Conservation (phyloP, 495 filamentous ascomycete genomes). For the Collariella sp. region DNA sequence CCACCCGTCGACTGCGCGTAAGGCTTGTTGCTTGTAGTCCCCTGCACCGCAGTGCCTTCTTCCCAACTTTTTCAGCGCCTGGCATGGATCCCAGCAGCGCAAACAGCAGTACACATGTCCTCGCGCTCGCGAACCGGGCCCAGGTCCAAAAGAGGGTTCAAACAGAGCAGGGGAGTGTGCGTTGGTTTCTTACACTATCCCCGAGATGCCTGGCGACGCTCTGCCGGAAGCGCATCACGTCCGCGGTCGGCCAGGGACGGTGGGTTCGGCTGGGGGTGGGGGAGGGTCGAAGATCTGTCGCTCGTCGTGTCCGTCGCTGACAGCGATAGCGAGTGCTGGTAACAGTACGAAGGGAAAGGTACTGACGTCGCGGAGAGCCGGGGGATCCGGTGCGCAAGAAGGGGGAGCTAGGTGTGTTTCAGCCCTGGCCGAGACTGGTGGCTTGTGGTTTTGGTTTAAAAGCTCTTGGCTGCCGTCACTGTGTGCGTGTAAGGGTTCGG, state of each 20-base stretch:
- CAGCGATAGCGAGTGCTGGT: background rate
- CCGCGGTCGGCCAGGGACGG: background rate
- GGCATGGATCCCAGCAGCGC: background rate
- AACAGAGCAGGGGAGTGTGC: background rate
- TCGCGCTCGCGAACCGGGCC: background rate
- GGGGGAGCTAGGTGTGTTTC: background rate
- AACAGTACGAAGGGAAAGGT: background rate
- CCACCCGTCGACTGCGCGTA: background rate
- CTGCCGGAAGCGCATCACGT: conserved; percentile 27
- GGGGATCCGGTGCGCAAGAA: background rate
- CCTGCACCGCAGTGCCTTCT: background rate
- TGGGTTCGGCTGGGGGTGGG: background rate
- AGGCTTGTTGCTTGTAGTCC: background rate
- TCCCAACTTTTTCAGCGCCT: too few relatives aligned
- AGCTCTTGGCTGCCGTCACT: too few relatives aligned
- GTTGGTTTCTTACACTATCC: conserved; percentile 23
- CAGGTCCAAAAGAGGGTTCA: background rate
- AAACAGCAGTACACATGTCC: background rate
- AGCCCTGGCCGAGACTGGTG: background rate
- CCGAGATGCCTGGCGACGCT: conserved; percentile 30
- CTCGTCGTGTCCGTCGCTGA: background rate
- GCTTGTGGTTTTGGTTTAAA: too few relatives aligned
- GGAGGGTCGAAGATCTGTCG: background rate
- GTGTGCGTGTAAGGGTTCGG: too few relatives aligned
- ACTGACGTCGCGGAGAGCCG: background rate